Conservation (phyloP, 2,329 filamentous ascomycete genomes). For the Xylaria multiplex region DNA sequence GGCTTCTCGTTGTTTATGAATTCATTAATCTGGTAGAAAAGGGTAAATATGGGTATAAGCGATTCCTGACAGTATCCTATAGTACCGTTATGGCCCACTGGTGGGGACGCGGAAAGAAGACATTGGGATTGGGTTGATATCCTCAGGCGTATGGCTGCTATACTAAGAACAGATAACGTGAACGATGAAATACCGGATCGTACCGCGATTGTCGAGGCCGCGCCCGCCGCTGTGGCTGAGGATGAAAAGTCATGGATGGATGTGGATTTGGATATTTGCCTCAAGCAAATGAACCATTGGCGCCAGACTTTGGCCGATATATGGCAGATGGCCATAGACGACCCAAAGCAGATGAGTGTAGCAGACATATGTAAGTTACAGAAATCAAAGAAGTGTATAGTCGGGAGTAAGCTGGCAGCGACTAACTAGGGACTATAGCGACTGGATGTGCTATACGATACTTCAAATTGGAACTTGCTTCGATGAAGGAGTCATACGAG, state of each 20-base stretch:
- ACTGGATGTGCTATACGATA: not conserved
- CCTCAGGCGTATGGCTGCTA: not conserved
- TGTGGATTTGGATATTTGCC: constrained; percentile 9
- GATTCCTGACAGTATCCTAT: constrained; percentile 2
- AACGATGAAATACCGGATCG: fast-evolving
- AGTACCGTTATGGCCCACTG: constrained; percentile 4
- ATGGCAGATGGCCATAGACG: not conserved
- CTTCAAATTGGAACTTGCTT: not conserved
- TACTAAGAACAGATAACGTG: not conserved
- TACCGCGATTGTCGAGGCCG: not conserved
- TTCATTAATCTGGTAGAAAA: not conserved
- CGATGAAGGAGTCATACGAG: not conserved
- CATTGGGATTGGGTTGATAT: constrained; percentile 8
- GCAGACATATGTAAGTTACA: constrained; percentile 15
- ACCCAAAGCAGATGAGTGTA: constrained; percentile 4
- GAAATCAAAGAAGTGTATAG: no score
- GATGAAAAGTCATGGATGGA: not conserved
- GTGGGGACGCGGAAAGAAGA: not conserved
- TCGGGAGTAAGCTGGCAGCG: not conserved
- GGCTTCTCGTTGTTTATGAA: not conserved
- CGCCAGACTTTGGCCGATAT: not conserved
- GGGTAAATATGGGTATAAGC: not conserved
- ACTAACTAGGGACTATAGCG: not conserved
- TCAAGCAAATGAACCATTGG: constrained; percentile 13
- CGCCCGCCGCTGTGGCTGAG: not conserved